Percentiles rank a stretch among this genome's conserved stretches.
Conservation (phyloP, 1,139 yeast genomes). For the Yamadazyma jaroonii region DNA sequence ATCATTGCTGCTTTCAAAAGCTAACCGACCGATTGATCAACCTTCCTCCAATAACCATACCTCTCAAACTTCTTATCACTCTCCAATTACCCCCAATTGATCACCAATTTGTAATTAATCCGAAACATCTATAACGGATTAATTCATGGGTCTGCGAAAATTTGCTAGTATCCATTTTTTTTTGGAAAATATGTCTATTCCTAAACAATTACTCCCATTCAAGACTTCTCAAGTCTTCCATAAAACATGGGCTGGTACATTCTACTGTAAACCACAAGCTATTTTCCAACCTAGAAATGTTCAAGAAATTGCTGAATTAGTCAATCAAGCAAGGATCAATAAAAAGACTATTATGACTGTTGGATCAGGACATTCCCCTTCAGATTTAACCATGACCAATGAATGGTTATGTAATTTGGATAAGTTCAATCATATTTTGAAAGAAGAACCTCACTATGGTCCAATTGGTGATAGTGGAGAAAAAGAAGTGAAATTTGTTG, state of each 20-base stretch:
- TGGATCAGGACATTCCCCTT: slow-evolving; percentile 96
- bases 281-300: slow-evolving; percentile 71
- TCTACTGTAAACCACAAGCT: slow-evolving; percentile 69
- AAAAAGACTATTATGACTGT: slow-evolving; percentile 76
- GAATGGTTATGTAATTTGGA: slow-evolving; percentile 92
- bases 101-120: too few relatives aligned
- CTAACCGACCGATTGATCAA: too few relatives aligned
- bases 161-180: background rate
- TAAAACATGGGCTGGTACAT: slow-evolving; percentile 92
- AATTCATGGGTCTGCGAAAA: too few relatives aligned
- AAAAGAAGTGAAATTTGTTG: slow-evolving; percentile 66
- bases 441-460: slow-evolving; percentile 37
- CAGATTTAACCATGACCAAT: slow-evolving; percentile 80
- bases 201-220: slow-evolving; percentile 31
- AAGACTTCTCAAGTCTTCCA: slow-evolving; percentile 44
- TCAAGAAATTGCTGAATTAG: slow-evolving; percentile 63
- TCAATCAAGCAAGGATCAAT: slow-evolving; percentile 58
- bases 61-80: too few relatives aligned
- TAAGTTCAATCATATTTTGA: slow-evolving; percentile 56
- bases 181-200: slow-evolving; percentile 19
- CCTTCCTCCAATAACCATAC: too few relatives aligned
- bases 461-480: slow-evolving; percentile 28
- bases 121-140: too few relatives aligned
- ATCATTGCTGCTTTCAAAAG: too few relatives aligned
- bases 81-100: too few relatives aligned